phyloP scores from a whole-genome alignment of 352 stramenopile species.

The Globisporangium takayamanum region DNA sequence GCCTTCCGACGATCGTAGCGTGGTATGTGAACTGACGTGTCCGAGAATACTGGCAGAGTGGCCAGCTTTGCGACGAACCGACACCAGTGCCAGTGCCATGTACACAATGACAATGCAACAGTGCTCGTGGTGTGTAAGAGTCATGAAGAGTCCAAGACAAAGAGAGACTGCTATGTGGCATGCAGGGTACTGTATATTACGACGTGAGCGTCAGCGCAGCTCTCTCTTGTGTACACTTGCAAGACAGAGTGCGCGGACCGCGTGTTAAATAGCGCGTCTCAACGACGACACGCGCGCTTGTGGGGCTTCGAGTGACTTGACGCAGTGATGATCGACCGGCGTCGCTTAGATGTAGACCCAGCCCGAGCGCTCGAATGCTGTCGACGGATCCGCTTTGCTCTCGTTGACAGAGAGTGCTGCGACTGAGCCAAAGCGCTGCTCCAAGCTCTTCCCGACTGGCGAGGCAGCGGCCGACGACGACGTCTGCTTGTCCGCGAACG shows the following conservation, averaged over 20 bases:
- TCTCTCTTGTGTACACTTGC: too few species aligned
- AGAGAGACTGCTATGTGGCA: neutral
- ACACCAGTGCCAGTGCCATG: neutral
- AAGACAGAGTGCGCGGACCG: too few species aligned
- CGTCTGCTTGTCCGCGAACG: constrained; percentile 21
- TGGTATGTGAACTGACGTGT: constrained; percentile 1
- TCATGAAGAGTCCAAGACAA: neutral
- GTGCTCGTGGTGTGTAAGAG: neutral
- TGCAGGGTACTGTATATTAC: too few species aligned
- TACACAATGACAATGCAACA: too few species aligned
- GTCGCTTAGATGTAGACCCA: constrained; percentile 66
- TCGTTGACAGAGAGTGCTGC: constrained; percentile 26
- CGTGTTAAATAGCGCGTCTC: too few species aligned
- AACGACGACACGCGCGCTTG: neutral
- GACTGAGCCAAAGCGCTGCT: constrained; percentile 33
- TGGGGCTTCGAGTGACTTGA: neutral
- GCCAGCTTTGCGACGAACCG: too few species aligned
- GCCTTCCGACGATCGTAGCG: neutral
- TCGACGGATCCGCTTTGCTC: constrained; percentile 45
- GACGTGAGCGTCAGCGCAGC: too few species aligned
- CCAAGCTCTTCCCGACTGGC: constrained; percentile 7
- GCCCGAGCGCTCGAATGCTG: constrained; percentile 70
- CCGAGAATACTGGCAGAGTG: constrained; percentile 2
- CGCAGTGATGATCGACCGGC: too few species aligned
- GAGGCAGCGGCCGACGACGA: constrained; percentile 1